Conservation (phyloP, 164 flowering plant species). For the Cinnamomum micranthum region DNA sequence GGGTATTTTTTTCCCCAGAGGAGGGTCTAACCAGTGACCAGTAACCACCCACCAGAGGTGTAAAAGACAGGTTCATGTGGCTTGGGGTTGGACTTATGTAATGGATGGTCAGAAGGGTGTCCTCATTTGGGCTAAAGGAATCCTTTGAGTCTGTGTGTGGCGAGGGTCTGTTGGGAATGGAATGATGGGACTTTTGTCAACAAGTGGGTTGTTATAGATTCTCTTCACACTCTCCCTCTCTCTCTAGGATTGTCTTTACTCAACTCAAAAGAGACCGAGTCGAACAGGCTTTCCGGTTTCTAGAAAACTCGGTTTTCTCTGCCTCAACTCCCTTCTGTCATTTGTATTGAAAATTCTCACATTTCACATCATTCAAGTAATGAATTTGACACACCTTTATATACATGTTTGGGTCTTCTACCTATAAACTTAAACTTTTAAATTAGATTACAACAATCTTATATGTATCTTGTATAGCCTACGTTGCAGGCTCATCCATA, state of each 20-base stretch:
- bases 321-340: no score
- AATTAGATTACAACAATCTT: no score
- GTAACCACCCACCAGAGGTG: not conserved
- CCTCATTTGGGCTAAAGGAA: not conserved
- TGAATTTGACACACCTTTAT: no score
- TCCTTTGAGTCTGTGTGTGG: not conserved
- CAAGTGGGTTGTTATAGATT: constrained; percentile 2
- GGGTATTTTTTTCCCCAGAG: not conserved
- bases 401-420: no score
- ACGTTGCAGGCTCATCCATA: rapidly evolving
- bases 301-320: no score
- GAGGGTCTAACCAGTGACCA: not conserved
- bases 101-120: not conserved
- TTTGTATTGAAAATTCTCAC: no score
- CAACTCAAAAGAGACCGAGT: no score
- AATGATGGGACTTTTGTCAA: not conserved
- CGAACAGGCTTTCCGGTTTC: no score
- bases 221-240: not conserved
- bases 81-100: not conserved
- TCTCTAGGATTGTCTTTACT: not conserved
- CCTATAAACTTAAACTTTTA: no score
- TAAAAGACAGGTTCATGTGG: not conserved
- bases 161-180: not conserved
- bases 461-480: no score
- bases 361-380: no score